Percentiles rank a stretch among this genome's conserved stretches.
phyloP scores from a whole-genome alignment of 345 rosid genomes.

The Eutrema heterophyllum region DNA sequence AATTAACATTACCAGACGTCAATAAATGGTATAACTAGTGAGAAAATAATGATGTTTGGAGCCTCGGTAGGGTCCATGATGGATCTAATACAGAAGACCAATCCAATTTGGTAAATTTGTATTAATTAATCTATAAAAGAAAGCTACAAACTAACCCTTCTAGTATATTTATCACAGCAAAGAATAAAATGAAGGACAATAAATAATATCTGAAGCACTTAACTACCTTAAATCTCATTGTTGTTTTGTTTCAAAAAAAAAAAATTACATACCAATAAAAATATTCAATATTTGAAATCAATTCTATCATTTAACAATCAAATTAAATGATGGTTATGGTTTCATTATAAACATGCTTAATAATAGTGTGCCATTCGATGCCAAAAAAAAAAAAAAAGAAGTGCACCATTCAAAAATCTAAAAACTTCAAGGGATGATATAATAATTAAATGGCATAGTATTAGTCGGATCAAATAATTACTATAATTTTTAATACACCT shows the following conservation, averaged over 20 bases:
- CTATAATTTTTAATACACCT: background rate
- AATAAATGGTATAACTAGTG: background rate
- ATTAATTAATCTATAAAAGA: too few relatives aligned
- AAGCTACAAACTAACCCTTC: background rate
- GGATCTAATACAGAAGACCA: background rate
- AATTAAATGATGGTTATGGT: background rate
- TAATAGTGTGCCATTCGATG: background rate
- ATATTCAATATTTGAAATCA: background rate
- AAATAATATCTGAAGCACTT: background rate
- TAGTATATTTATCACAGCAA: background rate
- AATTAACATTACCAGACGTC: background rate
- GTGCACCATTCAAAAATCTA: background rate
- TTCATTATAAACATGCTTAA: background rate
- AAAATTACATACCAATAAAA: background rate
- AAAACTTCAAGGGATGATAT: background rate
- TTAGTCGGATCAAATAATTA: background rate
- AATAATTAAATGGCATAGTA: background rate
- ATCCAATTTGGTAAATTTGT: background rate
- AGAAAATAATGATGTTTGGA: background rate
- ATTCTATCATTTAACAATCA: background rate
- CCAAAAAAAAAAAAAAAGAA: too few relatives aligned
- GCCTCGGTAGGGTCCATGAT: background rate
- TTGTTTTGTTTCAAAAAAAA: background rate
- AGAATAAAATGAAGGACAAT: background rate
- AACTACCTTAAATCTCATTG: background rate